Conservation (phyloP, 177 flowering plant species). For the Vitis hybrid region DNA sequence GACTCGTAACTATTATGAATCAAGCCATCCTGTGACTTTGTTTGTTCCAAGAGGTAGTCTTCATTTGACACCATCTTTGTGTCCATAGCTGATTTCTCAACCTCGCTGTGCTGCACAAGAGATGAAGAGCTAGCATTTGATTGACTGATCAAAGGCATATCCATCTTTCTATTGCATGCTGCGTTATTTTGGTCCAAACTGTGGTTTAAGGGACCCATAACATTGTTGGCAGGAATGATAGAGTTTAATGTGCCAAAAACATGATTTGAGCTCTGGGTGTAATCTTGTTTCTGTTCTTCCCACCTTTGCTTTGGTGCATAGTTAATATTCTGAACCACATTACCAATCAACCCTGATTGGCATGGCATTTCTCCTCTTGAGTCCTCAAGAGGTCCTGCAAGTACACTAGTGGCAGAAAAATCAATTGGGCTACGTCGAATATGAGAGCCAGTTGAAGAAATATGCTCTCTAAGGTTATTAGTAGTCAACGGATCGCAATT, state of each 20-base stretch:
- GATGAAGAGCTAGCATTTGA: conserved; percentile 20
- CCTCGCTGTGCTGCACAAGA: conserved; percentile 19
- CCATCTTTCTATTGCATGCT: conserved; percentile 11
- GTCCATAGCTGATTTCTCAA: conserved; percentile 19
- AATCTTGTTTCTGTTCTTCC: conserved; percentile 27
- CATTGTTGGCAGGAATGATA: conserved; percentile 10
- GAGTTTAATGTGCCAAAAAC: conserved; percentile 19
- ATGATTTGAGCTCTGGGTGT: conserved; percentile 13
- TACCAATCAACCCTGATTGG: conserved; percentile 29
- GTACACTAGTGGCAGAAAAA: conserved; percentile 19
- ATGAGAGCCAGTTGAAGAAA: conserved; percentile 20
- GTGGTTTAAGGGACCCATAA: conserved; percentile 10
- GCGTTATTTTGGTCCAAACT: conserved; percentile 22
- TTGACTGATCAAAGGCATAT: conserved; percentile 17
- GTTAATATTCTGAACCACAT: conserved; percentile 22
- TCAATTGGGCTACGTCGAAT: conserved; percentile 17
- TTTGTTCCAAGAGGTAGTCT: conserved; percentile 31
- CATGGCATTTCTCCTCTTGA: conserved; percentile 26
- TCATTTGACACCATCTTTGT: conserved; percentile 25
- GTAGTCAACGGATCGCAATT: conserved; percentile 19
- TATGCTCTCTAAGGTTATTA: conserved; percentile 12
- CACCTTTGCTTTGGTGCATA: conserved; percentile 18
- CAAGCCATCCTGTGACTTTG: conserved; percentile 26
- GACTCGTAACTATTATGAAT: conserved; percentile 27
- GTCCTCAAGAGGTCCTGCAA: conserved; percentile 24